These are phyloP conservation scores for Vanilla planifolia DNA, from an alignment of 106 monocot species.

Conservation along the genomic window DNA sequence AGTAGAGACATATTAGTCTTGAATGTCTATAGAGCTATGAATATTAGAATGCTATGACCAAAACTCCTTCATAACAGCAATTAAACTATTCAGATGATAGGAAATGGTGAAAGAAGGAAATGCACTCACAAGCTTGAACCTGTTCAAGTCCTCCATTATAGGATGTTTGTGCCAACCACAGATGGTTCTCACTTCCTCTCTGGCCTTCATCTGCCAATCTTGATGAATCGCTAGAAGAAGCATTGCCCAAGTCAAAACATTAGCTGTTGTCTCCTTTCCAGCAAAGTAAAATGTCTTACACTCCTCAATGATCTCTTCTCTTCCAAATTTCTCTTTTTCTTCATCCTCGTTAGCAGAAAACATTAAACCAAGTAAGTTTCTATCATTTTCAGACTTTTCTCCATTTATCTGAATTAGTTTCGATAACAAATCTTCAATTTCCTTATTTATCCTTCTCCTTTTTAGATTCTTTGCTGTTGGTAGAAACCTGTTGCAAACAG, in stretches of 20 bases:
- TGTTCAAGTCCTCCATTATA: constrained; percentile 29
- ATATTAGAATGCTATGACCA: too few relatives aligned
- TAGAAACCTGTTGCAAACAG: constrained; percentile 33
- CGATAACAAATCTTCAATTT: constrained; percentile 35
- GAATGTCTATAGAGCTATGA: too few relatives aligned
- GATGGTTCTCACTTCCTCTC: constrained; percentile 54
- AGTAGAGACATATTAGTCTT: too few relatives aligned
- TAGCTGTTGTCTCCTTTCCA: constrained; percentile 84
- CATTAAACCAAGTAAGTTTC: constrained; percentile 74
- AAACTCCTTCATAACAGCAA: too few relatives aligned
- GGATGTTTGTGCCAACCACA: constrained; percentile 24
- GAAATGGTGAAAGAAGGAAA: background rate
- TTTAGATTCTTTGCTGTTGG: constrained; percentile 61
- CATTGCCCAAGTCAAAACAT: constrained; percentile 66
- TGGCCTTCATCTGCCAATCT: constrained; percentile 72
- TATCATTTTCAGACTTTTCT: constrained; percentile 39
- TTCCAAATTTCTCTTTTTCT: constrained; percentile 28
- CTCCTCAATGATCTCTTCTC: constrained; percentile 76
- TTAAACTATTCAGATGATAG: too few relatives aligned
- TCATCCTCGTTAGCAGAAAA: constrained; percentile 38
- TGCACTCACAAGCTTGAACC: constrained; percentile 60
- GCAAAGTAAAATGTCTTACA: constrained; percentile 97
- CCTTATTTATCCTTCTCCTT: constrained; percentile 39
- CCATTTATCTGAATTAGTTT: constrained; percentile 43
- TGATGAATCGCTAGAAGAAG: constrained; percentile 57